Percentiles rank a stretch among this genome's conserved stretches.
Evolutionary conservation across 192 early-diverging fungal species (phyloP).

Genomic region (Entomortierella lignicola): DNA sequence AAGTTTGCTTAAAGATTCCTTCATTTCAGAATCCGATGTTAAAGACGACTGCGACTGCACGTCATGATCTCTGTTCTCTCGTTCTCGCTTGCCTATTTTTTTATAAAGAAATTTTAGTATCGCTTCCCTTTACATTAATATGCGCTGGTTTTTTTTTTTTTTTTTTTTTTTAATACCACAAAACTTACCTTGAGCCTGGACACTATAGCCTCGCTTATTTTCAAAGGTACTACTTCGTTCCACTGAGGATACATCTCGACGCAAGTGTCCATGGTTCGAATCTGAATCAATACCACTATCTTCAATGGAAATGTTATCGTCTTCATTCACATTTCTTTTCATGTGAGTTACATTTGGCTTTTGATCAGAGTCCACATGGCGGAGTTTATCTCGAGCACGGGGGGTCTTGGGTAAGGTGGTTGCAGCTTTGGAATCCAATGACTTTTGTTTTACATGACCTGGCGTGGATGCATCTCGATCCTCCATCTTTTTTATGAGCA

Average conservation of each 20-base stretch:
- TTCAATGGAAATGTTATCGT: constrained; percentile 47
- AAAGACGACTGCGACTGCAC: constrained; percentile 15
- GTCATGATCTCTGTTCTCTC: constrained; percentile 8
- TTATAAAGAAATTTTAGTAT: not conserved
- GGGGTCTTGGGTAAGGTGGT: constrained; percentile 2
- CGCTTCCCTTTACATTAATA: too few species aligned
- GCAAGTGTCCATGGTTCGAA: constrained; percentile 29
- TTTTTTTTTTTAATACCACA: not conserved
- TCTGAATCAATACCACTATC: constrained; percentile 55
- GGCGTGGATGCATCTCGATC: constrained; percentile 26
- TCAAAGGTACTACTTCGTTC: not conserved
- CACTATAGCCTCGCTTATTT: constrained; percentile 7
- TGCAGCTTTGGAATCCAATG: not conserved
- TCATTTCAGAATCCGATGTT: constrained; percentile 34
- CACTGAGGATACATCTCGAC: constrained; percentile 12
- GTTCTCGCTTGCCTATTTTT: constrained; percentile 28
- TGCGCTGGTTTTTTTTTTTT: not conserved
- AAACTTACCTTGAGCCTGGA: constrained; percentile 14
- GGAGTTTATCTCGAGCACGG: constrained; percentile 15
- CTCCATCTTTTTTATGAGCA: constrained; percentile 47
- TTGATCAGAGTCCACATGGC: constrained; percentile 1
- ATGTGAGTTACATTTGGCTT: not conserved
- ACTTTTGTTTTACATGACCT: constrained; percentile 16
- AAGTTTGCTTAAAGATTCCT: not conserved
- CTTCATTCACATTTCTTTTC: constrained; percentile 11